phyloP scores from a whole-genome alignment of 2,329 filamentous ascomycete genomes.

The Phyllosticta citribraziliensis region DNA sequence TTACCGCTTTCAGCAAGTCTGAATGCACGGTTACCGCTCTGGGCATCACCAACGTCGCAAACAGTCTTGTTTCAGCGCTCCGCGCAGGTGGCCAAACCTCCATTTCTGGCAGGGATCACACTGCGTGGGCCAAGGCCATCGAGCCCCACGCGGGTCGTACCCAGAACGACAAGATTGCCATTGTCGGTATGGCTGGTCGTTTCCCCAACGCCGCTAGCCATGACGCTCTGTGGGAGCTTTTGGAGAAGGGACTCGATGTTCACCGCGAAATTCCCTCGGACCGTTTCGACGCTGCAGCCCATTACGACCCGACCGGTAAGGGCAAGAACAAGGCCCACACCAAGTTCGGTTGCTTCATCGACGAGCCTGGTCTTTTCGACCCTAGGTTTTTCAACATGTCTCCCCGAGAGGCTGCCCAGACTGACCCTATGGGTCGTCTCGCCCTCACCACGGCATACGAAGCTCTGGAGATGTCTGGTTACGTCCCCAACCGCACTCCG shows the following conservation, averaged over 20 bases:
- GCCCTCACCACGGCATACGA: slow-evolving; percentile 70
- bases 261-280: slow-evolving; percentile 58
- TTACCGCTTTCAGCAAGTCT: slow-evolving; percentile 31
- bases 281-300: slow-evolving; percentile 63
- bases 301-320: slow-evolving; percentile 63
- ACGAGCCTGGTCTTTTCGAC: slow-evolving; percentile 68
- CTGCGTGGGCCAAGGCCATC: slow-evolving; percentile 30
- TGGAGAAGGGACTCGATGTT: slow-evolving; percentile 66
- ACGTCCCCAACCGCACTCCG: slow-evolving; percentile 61
- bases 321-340: slow-evolving; percentile 67
- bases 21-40: slow-evolving; percentile 39
- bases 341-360: slow-evolving; percentile 65
- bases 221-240: slow-evolving; percentile 64
- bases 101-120: slow-evolving; percentile 35
- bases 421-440: slow-evolving; percentile 71
- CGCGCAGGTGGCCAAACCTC: slow-evolving; percentile 41
- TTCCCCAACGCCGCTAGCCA: slow-evolving; percentile 64
- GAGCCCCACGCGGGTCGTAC: slow-evolving; percentile 30
- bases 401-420: slow-evolving; percentile 67
- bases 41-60: slow-evolving; percentile 44
- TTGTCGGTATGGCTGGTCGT: slow-evolving; percentile 72
- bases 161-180: slow-evolving; percentile 63
- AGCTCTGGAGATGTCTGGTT: slow-evolving; percentile 71
- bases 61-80: slow-evolving; percentile 45
- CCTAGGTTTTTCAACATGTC: slow-evolving; percentile 86